Conservation (phyloP, 2,329 filamentous ascomycete genomes). For the Grosmannia serpens region DNA sequence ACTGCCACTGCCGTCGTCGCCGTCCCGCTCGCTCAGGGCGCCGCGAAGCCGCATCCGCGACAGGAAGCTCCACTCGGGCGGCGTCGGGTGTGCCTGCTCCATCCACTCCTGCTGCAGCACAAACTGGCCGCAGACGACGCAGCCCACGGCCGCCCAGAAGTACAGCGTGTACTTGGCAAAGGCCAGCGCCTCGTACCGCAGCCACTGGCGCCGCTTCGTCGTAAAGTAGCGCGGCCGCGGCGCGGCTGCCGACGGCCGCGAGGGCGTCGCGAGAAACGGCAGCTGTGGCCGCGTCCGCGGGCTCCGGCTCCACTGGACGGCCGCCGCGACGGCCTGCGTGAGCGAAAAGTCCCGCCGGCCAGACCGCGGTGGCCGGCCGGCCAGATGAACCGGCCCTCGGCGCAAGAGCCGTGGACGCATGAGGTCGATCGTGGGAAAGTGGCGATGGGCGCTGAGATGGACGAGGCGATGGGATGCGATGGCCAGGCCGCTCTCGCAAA, state of each 20-base stretch:
- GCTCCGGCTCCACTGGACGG: conserved; percentile 1
- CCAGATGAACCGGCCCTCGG: conserved; percentile 1
- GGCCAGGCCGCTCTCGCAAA: no score
- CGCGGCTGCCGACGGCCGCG: conserved; percentile 8
- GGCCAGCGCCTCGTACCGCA: conserved; percentile 59
- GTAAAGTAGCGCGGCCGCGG: conserved; percentile 61
- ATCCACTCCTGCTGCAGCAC: conserved; percentile 62
- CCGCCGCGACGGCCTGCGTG: neutral
- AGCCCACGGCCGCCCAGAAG: conserved; percentile 51
- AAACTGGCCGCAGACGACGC: conserved; percentile 49
- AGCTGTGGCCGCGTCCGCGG: conserved; percentile 26
- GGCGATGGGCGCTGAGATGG: neutral
- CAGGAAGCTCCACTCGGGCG: conserved; percentile 66
- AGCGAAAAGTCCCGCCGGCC: conserved; percentile 3
- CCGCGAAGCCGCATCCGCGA: conserved; percentile 58
- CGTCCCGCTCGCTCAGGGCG: conserved; percentile 48
- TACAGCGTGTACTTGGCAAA: conserved; percentile 57
- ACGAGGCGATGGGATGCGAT: neutral
- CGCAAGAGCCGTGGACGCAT: neutral
- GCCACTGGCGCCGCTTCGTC: conserved; percentile 62
- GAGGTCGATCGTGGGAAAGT: neutral
- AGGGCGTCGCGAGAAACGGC: conserved; percentile 38
- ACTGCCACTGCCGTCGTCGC: conserved; percentile 31
- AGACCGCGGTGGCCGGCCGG: neutral
- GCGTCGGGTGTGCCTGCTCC: conserved; percentile 68